Base-by-base conservation (phyloP, 2,329 filamentous ascomycete species). In the Penicillium nordicum region DNA sequence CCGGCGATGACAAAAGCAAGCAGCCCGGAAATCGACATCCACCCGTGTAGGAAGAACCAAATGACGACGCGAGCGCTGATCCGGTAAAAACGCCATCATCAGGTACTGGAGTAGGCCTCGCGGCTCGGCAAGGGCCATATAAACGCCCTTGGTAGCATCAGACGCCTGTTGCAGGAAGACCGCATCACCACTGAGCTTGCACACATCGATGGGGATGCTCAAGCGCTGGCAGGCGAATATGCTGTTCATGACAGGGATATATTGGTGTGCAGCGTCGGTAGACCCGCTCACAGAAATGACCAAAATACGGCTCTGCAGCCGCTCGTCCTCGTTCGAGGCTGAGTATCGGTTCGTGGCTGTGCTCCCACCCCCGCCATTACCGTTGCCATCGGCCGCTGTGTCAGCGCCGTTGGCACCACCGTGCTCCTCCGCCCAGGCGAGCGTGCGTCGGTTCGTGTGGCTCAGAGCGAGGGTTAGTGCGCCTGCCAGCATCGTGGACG, bases 241-340 rank as follows among this genome's bases (percentile, higher is more conserved):
- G 67, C 88, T 85, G 77, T 99, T 99, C 94, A 99, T 99, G 64
- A 96, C 94, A 0, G 93, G 89, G 54, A 99, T 99, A 78, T 99
- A 99, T 74, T 97, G 87, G 59, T 84, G 89, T 5, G 92, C 86
- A 0, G 96, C 84, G 67, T 93, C 89, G 69, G 91, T 91, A 38
- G 91, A 95, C 14, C 91, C 91, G 45, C 90, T 96, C 5, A 97
- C 92, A 46, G 90, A 96, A 52, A 99, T 74, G 61, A 97, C 87
- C 53, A 99, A 82, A 67, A 99, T 96, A 58, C 94, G 89, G 14
- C 88, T 88, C 63, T 89, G 87, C 21, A 94, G 79, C 18, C 83
- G 67, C 48, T 67, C 66, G 25, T 63, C 75, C 5, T 68, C 64
- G 23, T 70, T 68, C 1, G 60, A 58, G 14, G 61, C 61, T 3